Percentiles rank a stretch among this genome's conserved stretches.
phyloP scores from a whole-genome alignment of 148 eudicot genomes.

The Arbutus unedo region DNA sequence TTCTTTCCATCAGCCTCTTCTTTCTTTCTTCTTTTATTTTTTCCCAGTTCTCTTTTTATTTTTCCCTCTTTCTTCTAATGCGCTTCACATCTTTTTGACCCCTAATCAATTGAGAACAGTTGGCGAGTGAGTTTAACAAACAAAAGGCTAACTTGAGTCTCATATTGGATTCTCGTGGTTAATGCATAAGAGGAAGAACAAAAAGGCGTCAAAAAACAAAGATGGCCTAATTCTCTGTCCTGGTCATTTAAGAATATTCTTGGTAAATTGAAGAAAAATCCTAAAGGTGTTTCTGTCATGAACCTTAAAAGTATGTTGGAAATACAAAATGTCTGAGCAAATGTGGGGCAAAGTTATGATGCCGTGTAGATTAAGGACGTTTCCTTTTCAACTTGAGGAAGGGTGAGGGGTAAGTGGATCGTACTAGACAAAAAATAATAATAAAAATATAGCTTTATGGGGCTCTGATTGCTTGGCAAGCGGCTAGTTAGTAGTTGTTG shows the following conservation, averaged over 20 bases:
- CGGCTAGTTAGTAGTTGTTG: not conserved
- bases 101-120: not conserved
- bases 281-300: not conserved
- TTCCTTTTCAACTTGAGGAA: no score
- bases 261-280: not conserved
- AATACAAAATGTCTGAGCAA: not conserved
- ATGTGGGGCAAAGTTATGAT: not conserved
- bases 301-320: not conserved
- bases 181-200: not conserved
- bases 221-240: not conserved
- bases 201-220: not conserved
- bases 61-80: not conserved
- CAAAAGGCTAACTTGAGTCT: not conserved
- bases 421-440: no score
- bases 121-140: not conserved
- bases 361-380: not conserved
- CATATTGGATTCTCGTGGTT: not conserved
- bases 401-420: no score
- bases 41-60: not conserved
- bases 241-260: not conserved
- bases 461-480: not conserved
- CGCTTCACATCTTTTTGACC: not conserved
- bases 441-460: not conserved
- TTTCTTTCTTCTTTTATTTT: not conserved
- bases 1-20: not conserved